Conservation (phyloP, 2,329 filamentous ascomycete species). For the Phyllosticta citrichinensis region DNA sequence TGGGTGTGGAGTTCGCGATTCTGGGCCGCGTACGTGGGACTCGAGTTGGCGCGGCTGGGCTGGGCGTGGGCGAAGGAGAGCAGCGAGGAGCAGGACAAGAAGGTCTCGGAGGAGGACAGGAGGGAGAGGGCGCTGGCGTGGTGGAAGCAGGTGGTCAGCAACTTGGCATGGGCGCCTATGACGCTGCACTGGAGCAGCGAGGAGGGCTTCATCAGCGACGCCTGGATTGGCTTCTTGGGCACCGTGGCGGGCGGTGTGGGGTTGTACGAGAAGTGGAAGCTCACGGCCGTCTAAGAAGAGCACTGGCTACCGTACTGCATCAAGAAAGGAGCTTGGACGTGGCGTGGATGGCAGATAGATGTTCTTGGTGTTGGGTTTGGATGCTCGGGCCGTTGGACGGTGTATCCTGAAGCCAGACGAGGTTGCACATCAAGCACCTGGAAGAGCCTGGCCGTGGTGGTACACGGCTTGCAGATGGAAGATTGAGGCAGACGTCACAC, state of each 20-base stretch:
- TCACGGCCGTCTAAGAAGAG: conserved; percentile 19
- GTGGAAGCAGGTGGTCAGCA: conserved; percentile 58
- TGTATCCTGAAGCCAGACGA: background rate
- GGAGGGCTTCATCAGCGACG: conserved; percentile 51
- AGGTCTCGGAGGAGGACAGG: conserved; percentile 18
- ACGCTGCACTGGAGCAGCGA: conserved; percentile 76
- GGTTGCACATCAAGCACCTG: background rate
- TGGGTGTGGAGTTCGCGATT: conserved; percentile 66
- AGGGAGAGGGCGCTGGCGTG: conserved; percentile 36
- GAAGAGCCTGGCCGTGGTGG: background rate
- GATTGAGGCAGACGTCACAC: background rate
- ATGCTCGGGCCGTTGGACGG: background rate
- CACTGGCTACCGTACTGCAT: background rate
- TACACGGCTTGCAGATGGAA: background rate
- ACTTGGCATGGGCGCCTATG: conserved; percentile 68
- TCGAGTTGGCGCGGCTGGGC: conserved; percentile 61
- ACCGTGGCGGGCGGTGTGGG: conserved; percentile 36
- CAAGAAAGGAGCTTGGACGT: background rate
- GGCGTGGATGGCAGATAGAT: background rate
- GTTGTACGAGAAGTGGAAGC: conserved; percentile 37
- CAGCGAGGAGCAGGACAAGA: conserved; percentile 35
- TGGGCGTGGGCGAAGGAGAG: conserved; percentile 27
- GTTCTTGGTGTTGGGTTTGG: background rate
- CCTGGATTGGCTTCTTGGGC: conserved; percentile 49
- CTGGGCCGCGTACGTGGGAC: conserved; percentile 68